These are phyloP conservation scores for Boletus rubropictus DNA, from an alignment of 768 basidiomycete genomes.

Conservation along the genomic window DNA sequence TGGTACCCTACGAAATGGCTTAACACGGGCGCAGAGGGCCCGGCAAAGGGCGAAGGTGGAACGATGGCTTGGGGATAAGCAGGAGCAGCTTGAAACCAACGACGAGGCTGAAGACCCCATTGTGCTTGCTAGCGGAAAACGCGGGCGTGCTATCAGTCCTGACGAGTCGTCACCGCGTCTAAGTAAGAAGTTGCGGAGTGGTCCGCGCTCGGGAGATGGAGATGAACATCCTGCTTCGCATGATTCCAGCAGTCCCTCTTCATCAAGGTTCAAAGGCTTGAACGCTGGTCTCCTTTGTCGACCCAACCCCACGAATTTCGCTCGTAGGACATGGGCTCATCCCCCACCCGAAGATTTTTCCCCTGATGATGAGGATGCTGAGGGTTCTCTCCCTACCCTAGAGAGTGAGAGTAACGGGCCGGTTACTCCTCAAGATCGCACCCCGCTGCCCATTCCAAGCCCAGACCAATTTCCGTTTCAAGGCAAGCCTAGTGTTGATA, in stretches of 20 bases:
- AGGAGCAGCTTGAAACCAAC: slow-evolving; percentile 10
- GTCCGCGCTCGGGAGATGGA: slow-evolving; percentile 16
- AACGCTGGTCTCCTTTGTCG: slow-evolving; percentile 48
- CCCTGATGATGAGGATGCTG: slow-evolving; percentile 28
- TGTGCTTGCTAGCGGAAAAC: slow-evolving; percentile 20
- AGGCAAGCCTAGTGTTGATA: slow-evolving; percentile 13
- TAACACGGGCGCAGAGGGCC: slow-evolving; percentile 38
- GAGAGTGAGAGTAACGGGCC: slow-evolving; percentile 48
- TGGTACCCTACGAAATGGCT: slow-evolving; percentile 15
- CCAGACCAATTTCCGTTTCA: slow-evolving; percentile 26
- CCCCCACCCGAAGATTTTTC: slow-evolving; percentile 33
- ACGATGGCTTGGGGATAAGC: slow-evolving; percentile 32
- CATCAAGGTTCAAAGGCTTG: slow-evolving; percentile 28
- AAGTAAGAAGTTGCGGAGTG: slow-evolving; percentile 25
- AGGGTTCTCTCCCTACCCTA: slow-evolving; percentile 30
- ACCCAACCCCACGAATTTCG: slow-evolving; percentile 58
- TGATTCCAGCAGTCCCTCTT: slow-evolving; percentile 21
- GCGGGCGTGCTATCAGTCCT: slow-evolving; percentile 14
- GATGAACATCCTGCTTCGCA: slow-evolving; percentile 28
- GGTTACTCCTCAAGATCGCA: slow-evolving; percentile 54
- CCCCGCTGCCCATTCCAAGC: slow-evolving; percentile 37
- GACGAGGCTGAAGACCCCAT: slow-evolving; percentile 9
- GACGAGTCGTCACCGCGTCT: slow-evolving; percentile 25
- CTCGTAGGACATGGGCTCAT: slow-evolving; percentile 51
- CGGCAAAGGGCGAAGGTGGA: slow-evolving; percentile 39